Evolutionary conservation across 805 yeast genomes (phyloP), one percentile per base, ranked within the genome.

Genomic region (Yarrowia porcina): DNA sequence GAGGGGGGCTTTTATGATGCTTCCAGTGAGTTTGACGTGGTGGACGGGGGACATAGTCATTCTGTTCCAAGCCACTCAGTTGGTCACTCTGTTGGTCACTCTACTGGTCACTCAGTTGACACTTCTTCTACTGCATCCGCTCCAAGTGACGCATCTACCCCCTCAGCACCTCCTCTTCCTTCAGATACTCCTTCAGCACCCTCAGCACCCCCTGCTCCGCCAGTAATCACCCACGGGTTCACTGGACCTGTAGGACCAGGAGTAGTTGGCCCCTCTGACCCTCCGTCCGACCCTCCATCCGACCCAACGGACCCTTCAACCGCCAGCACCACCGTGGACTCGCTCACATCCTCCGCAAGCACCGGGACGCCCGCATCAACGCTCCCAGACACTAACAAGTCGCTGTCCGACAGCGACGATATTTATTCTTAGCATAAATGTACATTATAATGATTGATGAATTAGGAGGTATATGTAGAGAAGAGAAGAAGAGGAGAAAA

Each of bases 361-460:
- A 39, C 35, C 11, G 63, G 75, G 9, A 41, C 36, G 12, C 27
- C 56, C 33, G 39, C 38, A 28, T 21, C 39, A 30, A 49, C 30
- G 2, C 33, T 33, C 1, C 59, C 42, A 20, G 44, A 52, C 59
- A 52, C 59, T 52, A 52, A 52, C 59, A 33, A 52, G 32, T 52
- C 59, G 38, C 44, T 52, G 9, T 52, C 59, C 35, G 59, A 52
- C 44, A 52, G 59, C 28, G 59, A 52, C 44, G 59, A 52, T 52
- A 52, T 52, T 52, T 52, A 52, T 52, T 52, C 59, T 35, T 52
- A 52, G 59, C 59, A 52, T 52, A 25, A 36, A 23, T 52, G 59
- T 35, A 52, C 59, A 35, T 33, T 52, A 52, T 36, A 12, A 52
- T 36, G 33, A 23, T 39, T 39, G 23, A 39, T 39, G 44, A 39